These are phyloP conservation scores for Ambrosia hybrid DNA, from an alignment of 140 eudicot species.

Conservation along the genomic window DNA sequence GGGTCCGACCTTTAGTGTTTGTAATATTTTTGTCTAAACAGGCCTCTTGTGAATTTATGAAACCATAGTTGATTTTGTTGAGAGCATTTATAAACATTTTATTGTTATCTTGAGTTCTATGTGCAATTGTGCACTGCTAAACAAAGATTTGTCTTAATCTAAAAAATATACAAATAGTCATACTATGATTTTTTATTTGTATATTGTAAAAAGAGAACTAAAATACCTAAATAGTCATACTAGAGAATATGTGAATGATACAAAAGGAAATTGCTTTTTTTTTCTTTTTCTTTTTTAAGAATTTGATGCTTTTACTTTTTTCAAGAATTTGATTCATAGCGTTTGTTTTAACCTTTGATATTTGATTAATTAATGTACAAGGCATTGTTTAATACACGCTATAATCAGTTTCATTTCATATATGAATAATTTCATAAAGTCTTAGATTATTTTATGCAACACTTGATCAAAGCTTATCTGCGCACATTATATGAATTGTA, in stretches of 20 bases:
- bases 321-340: constrained; percentile 21
- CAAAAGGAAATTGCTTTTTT: too few relatives aligned
- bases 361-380: not conserved
- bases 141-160: too few relatives aligned
- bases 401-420: not conserved
- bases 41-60: constrained; percentile 28
- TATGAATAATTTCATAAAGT: not conserved
- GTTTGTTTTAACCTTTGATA: not conserved
- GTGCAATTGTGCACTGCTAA: too few relatives aligned
- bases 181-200: too few relatives aligned
- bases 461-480: too few relatives aligned
- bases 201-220: too few relatives aligned
- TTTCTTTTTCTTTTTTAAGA: not conserved
- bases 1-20: not conserved
- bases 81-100: not conserved
- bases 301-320: constrained; percentile 25
- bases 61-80: constrained; percentile 24
- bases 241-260: too few relatives aligned
- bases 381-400: not conserved
- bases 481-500: too few relatives aligned
- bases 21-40: constrained; percentile 14
- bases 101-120: too few relatives aligned
- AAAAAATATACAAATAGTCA: too few relatives aligned
- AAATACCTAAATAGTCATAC: too few relatives aligned
- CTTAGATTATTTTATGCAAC: not conserved